Base-by-base conservation (phyloP, 495 filamentous ascomycete species). In the Haplographium delicatum region DNA sequence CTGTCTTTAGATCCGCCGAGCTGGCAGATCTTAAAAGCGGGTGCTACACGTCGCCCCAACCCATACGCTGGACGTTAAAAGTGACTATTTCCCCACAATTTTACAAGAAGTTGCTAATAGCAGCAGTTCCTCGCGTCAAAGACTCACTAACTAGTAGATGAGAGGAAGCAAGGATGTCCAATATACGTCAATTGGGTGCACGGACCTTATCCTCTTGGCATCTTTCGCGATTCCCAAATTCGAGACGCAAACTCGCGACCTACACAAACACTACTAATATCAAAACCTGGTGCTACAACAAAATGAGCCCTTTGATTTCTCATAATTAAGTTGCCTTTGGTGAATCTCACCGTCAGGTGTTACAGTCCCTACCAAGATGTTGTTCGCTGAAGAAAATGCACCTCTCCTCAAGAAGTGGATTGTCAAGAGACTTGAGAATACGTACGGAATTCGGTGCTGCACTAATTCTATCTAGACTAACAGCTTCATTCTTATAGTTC, bases 401-500 rank as follows among this genome's bases (percentile, higher is more conserved):
- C 69, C 72, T 11, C 72, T 82, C 25, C 74, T 98, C 45, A 94
- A 95, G 74, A 75, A 71, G 47, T 98, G 90, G 90, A 85, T 96
- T 52, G 84, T 95, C 44, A 88, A 83, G 68, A 84, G 88, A 52
- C 73, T 98, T 16, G 91, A 94, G 64, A 84, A 91, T 60, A 95
- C 93, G 90, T 94, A 75, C 60, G 33, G 18, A 20, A 27, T 33
- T 38, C 34, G 16, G 34, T 40, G 28, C 20, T 27, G 25, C 44
- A 19, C 39, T 33, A 27, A 39, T 31, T 28, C 23, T 10, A 22
- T 34, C 22, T 23, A 38, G 13, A 18, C 13, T 25, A 39, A 27
- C 34, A 44, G 19, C 37, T 39, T 25, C 44, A 35, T 28, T 56
- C 50, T 16, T 42, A 55, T 27, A 95, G 89, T 48, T 95, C 90